A percentile compares a stretch with the other conserved stretches of the same genome.
Evolutionary conservation across 306 rosid species (phyloP).

Genomic region (Bauhinia variegata): DNA sequence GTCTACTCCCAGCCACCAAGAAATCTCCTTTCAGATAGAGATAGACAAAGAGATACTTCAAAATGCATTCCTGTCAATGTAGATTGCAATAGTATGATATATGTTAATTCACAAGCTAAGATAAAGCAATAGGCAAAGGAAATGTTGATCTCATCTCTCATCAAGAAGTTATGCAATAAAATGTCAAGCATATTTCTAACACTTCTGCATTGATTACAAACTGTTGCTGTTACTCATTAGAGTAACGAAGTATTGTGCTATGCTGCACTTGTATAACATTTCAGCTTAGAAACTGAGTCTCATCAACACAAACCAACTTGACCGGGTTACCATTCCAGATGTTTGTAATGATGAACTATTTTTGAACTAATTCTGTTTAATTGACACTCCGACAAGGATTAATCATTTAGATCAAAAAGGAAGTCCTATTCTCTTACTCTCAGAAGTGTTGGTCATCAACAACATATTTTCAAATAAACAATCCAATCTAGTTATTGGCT

Average conservation of each 20-base stretch:
- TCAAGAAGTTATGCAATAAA: not conserved
- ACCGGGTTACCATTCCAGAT: not conserved
- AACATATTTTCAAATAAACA: not conserved
- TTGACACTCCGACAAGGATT: not conserved
- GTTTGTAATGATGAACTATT: not conserved
- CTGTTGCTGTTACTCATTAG: not conserved
- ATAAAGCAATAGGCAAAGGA: not conserved
- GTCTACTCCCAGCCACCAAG: not conserved
- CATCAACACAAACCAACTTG: not conserved
- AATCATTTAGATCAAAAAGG: not conserved
- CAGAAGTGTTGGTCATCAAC: not conserved
- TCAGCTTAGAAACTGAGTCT: not conserved
- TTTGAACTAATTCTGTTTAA: not conserved
- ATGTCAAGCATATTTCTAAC: not conserved
- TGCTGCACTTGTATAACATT: not conserved
- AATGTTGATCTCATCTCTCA: not conserved
- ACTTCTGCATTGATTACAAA: not conserved
- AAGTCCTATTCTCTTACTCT: not conserved
- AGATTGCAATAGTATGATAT: not conserved
- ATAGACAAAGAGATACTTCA: not conserved
- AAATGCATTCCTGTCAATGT: not conserved
- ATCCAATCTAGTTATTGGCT: not conserved
- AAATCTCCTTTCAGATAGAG: not conserved
- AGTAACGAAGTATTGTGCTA: not conserved
- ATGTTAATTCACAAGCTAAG: not conserved